These are phyloP conservation scores for Malus domestica DNA, from an alignment of 306 rosid genomes.

Conservation along the genomic window ASM211411v1 NC_041790.1:15593001-15593500, in stretches of 20 bases:
- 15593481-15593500: conserved; percentile 30
- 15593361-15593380: conserved; percentile 44
- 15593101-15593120: neutral
- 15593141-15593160: neutral
- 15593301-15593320: conserved; percentile 5
- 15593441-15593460: conserved; percentile 20
- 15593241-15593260: neutral
- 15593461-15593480: conserved; percentile 23
- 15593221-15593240: neutral
- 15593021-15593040: neutral
- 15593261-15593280: neutral
- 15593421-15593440: conserved; percentile 16
- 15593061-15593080: neutral
- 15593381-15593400: conserved; percentile 12
- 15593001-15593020: too few relatives aligned
- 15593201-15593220: neutral
- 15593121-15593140: too few relatives aligned
- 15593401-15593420: conserved; percentile 12
- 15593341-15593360: conserved; percentile 26
- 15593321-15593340: conserved; percentile 23
- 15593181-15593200: neutral
- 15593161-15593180: neutral
- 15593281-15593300: conserved; percentile 6
- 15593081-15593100: too few relatives aligned
- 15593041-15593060: neutral